phyloP scores from a whole-genome alignment of 1,139 yeast genomes.

The Suhomyces terraborum region DNA sequence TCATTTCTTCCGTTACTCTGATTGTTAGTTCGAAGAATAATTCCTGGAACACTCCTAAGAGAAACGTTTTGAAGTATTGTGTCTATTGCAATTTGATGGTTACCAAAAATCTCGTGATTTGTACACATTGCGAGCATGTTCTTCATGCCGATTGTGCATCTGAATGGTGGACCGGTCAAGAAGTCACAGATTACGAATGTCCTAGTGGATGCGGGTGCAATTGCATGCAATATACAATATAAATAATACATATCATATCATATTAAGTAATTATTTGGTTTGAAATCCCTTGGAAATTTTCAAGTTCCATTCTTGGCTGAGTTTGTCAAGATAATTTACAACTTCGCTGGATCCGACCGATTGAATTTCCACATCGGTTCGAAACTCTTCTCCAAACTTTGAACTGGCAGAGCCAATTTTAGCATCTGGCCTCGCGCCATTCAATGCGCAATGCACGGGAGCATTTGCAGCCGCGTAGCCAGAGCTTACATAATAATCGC shows the following conservation, averaged over 20 bases:
- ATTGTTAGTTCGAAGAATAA: conserved; percentile 26
- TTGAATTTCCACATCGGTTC: conserved; percentile 5
- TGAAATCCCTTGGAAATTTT: conserved; percentile 1
- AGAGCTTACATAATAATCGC: conserved; percentile 83
- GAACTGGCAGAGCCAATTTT: conserved; percentile 79
- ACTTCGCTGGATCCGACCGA: conserved; percentile 11
- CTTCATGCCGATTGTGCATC: conserved; percentile 78
- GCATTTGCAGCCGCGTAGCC: conserved; percentile 92
- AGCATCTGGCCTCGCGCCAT: conserved; percentile 47
- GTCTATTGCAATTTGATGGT: conserved; percentile 65
- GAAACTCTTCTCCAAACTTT: conserved; percentile 56
- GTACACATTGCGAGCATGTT: conserved; percentile 76
- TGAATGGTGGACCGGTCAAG: conserved; percentile 66
- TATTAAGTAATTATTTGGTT: background rate
- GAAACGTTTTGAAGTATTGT: conserved; percentile 47
- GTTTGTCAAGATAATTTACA: conserved; percentile 10
- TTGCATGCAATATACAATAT: conserved; percentile 43
- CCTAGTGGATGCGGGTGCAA: conserved; percentile 90
- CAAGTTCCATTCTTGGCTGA: conserved; percentile 10
- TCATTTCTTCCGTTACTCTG: conserved; percentile 30
- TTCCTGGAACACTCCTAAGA: conserved; percentile 37
- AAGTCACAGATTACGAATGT: conserved; percentile 54
- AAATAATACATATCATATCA: background rate
- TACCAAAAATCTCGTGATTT: conserved; percentile 62
- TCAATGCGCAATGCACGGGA: conserved; percentile 48